Evolutionary conservation across 371 early-diverging fungal species (phyloP).

Genomic region (Phascolomyces articulosus): DNA sequence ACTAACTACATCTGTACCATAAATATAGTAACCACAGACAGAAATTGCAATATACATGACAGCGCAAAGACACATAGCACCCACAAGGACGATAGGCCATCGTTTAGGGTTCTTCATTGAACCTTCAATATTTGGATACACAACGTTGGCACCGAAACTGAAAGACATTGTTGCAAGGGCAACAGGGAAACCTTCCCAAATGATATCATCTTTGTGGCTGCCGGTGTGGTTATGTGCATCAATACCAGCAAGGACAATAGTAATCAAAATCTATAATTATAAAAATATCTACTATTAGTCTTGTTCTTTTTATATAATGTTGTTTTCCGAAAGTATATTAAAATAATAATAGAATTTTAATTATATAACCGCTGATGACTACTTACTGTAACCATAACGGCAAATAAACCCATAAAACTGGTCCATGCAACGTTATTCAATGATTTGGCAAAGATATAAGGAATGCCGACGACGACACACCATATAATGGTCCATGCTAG

Average conservation of each 20-base stretch:
- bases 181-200: slow-evolving; percentile 58
- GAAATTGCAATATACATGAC: slow-evolving; percentile 77
- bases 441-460: slow-evolving; percentile 58
- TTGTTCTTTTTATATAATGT: no score
- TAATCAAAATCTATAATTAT: no score
- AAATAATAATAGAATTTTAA: no score
- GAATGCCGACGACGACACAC: slow-evolving; percentile 51
- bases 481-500: slow-evolving; percentile 71
- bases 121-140: slow-evolving; percentile 84
- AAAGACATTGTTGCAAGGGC: slow-evolving; percentile 73
- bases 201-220: slow-evolving; percentile 37
- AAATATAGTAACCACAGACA: slow-evolving; percentile 78
- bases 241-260: slow-evolving; percentile 41
- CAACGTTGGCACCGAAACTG: slow-evolving; percentile 80
- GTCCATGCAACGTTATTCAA: slow-evolving; percentile 66
- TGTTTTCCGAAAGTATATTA: no score
- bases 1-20: slow-evolving; percentile 67
- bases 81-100: slow-evolving; percentile 71
- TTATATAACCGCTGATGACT: background rate
- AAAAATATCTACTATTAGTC: background rate
- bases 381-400: slow-evolving; percentile 45
- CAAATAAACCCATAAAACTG: slow-evolving; percentile 60
- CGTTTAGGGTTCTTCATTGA: slow-evolving; percentile 79
- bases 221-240: slow-evolving; percentile 16
- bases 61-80: slow-evolving; percentile 72